Percentiles rank a stretch among this genome's conserved stretches.
Conservation (phyloP, 148 eudicot genomes). For the Rheum nobile region DNA sequence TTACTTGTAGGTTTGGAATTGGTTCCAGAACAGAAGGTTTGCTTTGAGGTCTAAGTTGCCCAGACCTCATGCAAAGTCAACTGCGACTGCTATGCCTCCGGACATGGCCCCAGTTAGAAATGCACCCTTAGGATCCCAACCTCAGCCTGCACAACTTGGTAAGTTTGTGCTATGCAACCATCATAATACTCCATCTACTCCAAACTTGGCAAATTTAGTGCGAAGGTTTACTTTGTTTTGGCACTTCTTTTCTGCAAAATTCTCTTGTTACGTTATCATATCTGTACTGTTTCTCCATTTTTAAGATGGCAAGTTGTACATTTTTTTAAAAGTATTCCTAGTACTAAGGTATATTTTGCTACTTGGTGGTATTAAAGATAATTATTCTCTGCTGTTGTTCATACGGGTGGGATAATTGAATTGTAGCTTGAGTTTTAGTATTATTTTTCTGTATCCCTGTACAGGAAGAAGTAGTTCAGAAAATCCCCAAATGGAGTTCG, state of each 20-base stretch:
- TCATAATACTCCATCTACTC: not conserved
- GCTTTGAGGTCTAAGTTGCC: conserved; percentile 68
- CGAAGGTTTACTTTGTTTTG: not conserved
- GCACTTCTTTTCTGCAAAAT: not conserved
- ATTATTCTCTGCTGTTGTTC: not conserved
- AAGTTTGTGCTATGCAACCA: conserved; percentile 6
- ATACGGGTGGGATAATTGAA: not conserved
- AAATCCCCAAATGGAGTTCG: conserved; percentile 77
- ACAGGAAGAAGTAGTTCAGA: conserved; percentile 44
- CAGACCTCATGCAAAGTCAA: conserved; percentile 38
- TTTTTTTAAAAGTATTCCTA: not conserved
- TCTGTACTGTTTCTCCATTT: not conserved
- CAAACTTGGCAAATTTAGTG: not conserved
- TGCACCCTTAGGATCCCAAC: conserved; percentile 38
- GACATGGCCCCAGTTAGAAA: conserved; percentile 38
- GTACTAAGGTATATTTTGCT: not conserved
- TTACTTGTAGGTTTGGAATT: conserved; percentile 69
- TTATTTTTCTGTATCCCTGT: conserved; percentile 16
- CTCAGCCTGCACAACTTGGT: conserved; percentile 39
- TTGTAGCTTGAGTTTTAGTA: not conserved
- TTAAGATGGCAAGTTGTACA: not conserved
- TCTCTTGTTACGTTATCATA: not conserved
- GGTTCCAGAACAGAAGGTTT: conserved; percentile 97
- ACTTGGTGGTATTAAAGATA: not conserved
- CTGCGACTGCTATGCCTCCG: conserved; percentile 29